Evolutionary conservation across 2,329 filamentous ascomycete genomes (phyloP).

Genomic region (Rosellinia necatrix): DNA sequence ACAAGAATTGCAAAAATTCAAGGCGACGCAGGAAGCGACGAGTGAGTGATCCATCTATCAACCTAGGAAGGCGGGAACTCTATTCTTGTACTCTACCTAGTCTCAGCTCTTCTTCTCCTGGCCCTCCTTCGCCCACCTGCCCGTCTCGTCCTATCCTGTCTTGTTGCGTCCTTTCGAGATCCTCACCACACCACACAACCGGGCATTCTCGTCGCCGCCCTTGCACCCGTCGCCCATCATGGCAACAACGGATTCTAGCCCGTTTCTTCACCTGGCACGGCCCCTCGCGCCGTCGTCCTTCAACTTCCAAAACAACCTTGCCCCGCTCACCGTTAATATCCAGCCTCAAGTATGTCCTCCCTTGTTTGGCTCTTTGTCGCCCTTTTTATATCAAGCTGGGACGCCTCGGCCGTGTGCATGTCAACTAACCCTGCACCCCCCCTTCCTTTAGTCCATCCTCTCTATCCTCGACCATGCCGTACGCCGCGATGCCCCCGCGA

Average conservation of each 20-base stretch:
- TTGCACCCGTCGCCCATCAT: constrained; percentile 56
- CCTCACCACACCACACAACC: too few relatives aligned
- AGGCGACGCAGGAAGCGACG: constrained; percentile 19
- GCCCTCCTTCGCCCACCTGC: constrained; percentile 1
- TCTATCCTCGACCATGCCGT: constrained; percentile 91
- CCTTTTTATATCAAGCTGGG: constrained; percentile 10
- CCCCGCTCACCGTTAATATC: constrained; percentile 91
- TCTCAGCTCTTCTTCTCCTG: constrained; percentile 7
- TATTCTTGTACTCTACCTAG: constrained; percentile 2
- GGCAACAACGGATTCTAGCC: constrained; percentile 73
- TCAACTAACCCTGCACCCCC: constrained; percentile 8
- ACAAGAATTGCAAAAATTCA: constrained; percentile 36
- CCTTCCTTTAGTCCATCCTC: constrained; percentile 62
- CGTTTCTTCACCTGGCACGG: constrained; percentile 92
- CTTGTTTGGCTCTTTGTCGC: too few relatives aligned
- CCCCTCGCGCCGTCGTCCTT: constrained; percentile 83
- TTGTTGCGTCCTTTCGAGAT: too few relatives aligned
- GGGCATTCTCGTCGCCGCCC: neutral
- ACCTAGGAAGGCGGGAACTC: constrained; percentile 19
- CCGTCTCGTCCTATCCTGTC: constrained; percentile 7
- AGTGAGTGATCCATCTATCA: constrained; percentile 20
- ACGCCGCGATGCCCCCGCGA: constrained; percentile 74
- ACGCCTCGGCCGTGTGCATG: neutral
- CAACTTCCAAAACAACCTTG: constrained; percentile 81
- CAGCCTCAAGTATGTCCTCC: constrained; percentile 89